Percentiles rank a stretch among this genome's conserved stretches.
Evolutionary conservation across 768 basidiomycete species (phyloP).

Genomic region (Lactarius hatsudake): DNA sequence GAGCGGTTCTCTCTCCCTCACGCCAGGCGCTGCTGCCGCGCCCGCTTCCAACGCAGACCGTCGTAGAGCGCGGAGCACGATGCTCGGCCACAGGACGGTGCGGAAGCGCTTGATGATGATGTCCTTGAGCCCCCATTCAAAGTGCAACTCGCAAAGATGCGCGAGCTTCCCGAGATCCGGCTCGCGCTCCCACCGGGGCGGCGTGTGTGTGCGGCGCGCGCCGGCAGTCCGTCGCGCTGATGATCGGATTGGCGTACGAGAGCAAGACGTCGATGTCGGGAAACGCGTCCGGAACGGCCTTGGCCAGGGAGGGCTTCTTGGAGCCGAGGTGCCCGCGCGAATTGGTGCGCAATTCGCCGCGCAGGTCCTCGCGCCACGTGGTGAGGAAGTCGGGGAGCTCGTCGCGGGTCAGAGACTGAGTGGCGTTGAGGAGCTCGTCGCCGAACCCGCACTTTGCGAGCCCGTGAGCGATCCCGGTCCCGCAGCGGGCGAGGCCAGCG

Average conservation of each 20-base stretch:
- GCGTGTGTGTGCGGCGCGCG: constrained; percentile 40
- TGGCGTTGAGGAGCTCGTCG: constrained; percentile 62
- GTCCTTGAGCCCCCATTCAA: constrained; percentile 89
- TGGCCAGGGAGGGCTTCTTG: constrained; percentile 64
- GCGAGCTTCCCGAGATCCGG: constrained; percentile 73
- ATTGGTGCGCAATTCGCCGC: constrained; percentile 66
- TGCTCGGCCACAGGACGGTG: constrained; percentile 77
- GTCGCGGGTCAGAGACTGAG: constrained; percentile 42
- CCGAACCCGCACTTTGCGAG: constrained; percentile 83
- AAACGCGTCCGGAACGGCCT: constrained; percentile 61
- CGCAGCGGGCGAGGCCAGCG: constrained; percentile 65
- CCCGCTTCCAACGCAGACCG: constrained; percentile 45
- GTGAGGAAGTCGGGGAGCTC: constrained; percentile 52
- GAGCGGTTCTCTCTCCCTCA: neutral
- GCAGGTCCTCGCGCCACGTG: constrained; percentile 60
- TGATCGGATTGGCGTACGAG: constrained; percentile 77
- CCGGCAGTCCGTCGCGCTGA: constrained; percentile 52
- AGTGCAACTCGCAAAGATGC: constrained; percentile 77
- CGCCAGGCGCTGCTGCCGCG: constrained; percentile 29
- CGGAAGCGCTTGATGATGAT: constrained; percentile 81
- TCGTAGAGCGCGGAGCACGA: constrained; percentile 68
- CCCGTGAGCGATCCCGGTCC: constrained; percentile 66
- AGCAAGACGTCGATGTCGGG: constrained; percentile 71
- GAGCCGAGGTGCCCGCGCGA: constrained; percentile 58
- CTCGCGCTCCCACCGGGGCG: constrained; percentile 47